Evolutionary conservation across 495 filamentous ascomycete species (phyloP).

Genomic region (Penicillium malachiteum): DNA sequence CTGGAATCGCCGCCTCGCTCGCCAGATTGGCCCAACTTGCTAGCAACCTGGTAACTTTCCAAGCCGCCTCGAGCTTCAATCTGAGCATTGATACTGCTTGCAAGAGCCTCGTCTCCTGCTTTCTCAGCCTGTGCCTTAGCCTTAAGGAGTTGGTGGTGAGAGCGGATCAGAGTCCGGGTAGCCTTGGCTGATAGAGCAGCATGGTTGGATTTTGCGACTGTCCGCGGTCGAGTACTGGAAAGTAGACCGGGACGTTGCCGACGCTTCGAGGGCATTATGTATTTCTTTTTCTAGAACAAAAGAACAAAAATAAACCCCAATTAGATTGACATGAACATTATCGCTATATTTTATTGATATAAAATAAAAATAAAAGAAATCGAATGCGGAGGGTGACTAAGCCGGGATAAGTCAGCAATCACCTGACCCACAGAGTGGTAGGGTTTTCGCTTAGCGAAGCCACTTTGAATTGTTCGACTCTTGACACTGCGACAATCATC

Average conservation of each 20-base stretch:
- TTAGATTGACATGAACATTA: too few species aligned
- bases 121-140: conserved; percentile 63
- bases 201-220: conserved; percentile 41
- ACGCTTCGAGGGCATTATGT: conserved; percentile 22
- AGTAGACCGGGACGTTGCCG: conserved; percentile 49
- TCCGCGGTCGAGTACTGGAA: conserved; percentile 69
- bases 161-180: conserved; percentile 77
- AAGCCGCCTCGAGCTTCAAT: conserved; percentile 75
- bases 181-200: conserved; percentile 73
- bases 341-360: neutral
- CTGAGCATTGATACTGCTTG: conserved; percentile 54
- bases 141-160: conserved; percentile 84
- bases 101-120: conserved; percentile 58
- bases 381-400: conserved; percentile 17
- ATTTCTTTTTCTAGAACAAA: too few species aligned
- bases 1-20: conserved; percentile 91
- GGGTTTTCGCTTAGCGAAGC: conserved; percentile 50
- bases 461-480: conserved; percentile 44
- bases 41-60: conserved; percentile 82
- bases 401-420: conserved; percentile 23
- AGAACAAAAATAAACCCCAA: too few species aligned
- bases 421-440: conserved; percentile 52
- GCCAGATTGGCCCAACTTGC: conserved; percentile 78
- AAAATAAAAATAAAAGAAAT: conserved; percentile 7
- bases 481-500: conserved; percentile 48